Evolutionary conservation across 1,139 yeast genomes (phyloP).

Genomic region (Scheffersomyces illinoinensis): DNA sequence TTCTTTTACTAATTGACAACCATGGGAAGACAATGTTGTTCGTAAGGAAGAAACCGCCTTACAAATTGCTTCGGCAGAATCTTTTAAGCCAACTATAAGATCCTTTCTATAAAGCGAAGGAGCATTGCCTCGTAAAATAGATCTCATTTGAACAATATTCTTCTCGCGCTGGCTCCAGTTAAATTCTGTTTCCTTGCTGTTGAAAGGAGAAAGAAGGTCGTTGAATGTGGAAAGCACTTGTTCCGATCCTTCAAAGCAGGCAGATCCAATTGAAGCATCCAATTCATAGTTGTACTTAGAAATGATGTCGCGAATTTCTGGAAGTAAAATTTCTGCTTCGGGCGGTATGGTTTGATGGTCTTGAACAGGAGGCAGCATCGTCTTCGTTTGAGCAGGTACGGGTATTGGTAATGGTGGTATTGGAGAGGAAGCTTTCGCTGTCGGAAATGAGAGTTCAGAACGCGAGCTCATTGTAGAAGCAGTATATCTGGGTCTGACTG

Average conservation of each 20-base stretch:
- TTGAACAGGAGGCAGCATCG: neutral
- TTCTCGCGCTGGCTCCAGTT: constrained; percentile 83
- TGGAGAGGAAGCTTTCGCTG: neutral
- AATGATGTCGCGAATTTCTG: constrained; percentile 9
- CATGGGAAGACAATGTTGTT: constrained; percentile 76
- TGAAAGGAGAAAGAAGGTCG: constrained; percentile 42
- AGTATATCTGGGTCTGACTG: neutral
- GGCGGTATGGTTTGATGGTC: neutral
- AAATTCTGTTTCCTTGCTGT: constrained; percentile 83
- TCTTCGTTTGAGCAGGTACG: neutral
- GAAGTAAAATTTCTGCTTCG: neutral
- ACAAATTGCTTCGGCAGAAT: constrained; percentile 58
- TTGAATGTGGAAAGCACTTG: constrained; percentile 17
- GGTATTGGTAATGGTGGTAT: neutral
- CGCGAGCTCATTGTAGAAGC: neutral
- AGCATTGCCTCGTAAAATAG: constrained; percentile 60
- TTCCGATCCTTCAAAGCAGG: constrained; percentile 16
- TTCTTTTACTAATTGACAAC: constrained; percentile 82
- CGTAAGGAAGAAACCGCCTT: constrained; percentile 75
- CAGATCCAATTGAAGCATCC: constrained; percentile 23
- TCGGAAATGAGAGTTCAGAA: neutral
- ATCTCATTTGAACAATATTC: constrained; percentile 56
- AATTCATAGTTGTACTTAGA: constrained; percentile 22
- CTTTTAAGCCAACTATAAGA: constrained; percentile 43
- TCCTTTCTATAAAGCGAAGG: constrained; percentile 38